phyloP scores from a whole-genome alignment of 176 grass and related monocot species.

The Themeda triandra region DNA sequence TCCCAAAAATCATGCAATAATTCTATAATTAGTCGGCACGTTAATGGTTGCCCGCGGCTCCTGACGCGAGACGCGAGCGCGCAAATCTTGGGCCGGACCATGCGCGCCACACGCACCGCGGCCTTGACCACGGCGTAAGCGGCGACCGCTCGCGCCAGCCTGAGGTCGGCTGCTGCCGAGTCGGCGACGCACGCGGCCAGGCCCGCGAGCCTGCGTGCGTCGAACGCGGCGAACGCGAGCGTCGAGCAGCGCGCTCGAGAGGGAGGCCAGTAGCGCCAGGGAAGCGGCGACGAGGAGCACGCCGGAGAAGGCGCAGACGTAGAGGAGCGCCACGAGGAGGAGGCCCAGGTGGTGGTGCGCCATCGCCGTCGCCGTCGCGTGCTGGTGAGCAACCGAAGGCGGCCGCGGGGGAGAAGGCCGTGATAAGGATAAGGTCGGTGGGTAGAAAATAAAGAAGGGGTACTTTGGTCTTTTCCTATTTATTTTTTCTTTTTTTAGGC shows the following conservation, averaged over 20 bases:
- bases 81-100: neutral
- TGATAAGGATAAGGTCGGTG: no score
- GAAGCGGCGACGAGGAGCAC: conserved; percentile 26
- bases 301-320: conserved; percentile 28
- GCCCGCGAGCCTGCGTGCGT: conserved; percentile 2
- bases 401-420: neutral
- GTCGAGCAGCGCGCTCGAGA: conserved; percentile 5
- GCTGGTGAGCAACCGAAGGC: neutral
- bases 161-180: conserved; percentile 21
- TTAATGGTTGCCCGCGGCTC: no score
- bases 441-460: no score
- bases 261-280: conserved; percentile 32
- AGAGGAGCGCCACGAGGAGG: conserved; percentile 58
- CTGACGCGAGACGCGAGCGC: neutral
- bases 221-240: conserved; percentile 21
- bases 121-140: conserved; percentile 29
- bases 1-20: no score
- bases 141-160: conserved; percentile 55
- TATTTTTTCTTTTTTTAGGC: no score
- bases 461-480: no score
- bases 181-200: conserved; percentile 5
- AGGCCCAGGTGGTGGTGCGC: conserved; percentile 49
- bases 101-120: neutral
- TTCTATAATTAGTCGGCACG: no score
- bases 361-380: neutral